Evolutionary conservation across 495 filamentous ascomycete genomes (phyloP).

Genomic region (Trichoderma asperelloides): DNA sequence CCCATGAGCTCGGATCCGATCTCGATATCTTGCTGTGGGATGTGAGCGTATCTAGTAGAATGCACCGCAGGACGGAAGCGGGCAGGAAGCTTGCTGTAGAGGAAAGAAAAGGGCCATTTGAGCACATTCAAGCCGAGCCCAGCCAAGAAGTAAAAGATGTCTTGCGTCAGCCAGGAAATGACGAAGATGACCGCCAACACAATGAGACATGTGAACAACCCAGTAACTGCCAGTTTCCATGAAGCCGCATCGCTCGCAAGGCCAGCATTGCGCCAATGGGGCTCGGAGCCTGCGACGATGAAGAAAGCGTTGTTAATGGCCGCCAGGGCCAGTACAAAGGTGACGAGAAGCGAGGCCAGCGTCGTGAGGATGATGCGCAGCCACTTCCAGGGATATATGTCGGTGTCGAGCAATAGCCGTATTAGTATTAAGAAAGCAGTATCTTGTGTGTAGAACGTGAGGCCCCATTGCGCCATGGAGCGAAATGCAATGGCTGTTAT

Average conservation of each 20-base stretch:
- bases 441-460: conserved; percentile 6
- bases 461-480: neutral
- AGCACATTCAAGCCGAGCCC: neutral
- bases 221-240: neutral
- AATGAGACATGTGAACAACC: neutral
- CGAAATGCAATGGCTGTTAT: neutral
- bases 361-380: neutral
- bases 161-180: neutral
- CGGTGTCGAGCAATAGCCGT: neutral
- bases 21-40: conserved; percentile 6
- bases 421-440: conserved; percentile 4
- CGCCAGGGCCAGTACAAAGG: conserved; percentile 1
- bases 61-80: neutral
- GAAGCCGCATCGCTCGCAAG: conserved; percentile 1
- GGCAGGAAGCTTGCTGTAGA: neutral
- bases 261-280: conserved; percentile 8
- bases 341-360: neutral
- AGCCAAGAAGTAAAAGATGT: conserved; percentile 1
- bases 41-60: neutral
- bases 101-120: conserved; percentile 4
- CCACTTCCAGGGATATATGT: neutral
- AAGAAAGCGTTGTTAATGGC: conserved; percentile 5
- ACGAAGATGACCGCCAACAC: neutral
- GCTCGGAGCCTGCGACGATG: conserved; percentile 3
- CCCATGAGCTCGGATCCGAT: neutral